Percentiles rank a stretch among this genome's conserved stretches.
Conservation (phyloP, 169 alveolate genomes). For the Babesia ovis region DNA sequence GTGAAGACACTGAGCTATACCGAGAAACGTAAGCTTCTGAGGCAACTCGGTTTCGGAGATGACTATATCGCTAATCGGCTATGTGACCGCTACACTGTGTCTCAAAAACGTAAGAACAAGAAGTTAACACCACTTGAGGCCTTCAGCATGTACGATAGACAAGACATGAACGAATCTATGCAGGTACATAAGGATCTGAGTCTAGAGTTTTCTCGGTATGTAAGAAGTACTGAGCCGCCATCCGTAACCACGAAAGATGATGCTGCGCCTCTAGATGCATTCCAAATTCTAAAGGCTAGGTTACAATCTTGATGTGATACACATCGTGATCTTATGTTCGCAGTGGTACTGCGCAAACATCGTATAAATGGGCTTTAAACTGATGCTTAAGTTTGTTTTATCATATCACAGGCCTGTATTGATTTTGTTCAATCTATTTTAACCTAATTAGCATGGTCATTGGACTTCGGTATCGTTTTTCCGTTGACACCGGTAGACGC, state of each 20-base stretch:
- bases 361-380: neutral
- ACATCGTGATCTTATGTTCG: neutral
- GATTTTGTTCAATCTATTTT: neutral
- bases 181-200: slow-evolving; percentile 45
- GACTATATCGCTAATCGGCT: slow-evolving; percentile 62
- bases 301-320: neutral
- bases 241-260: neutral
- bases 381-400: too few relatives aligned
- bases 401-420: too few relatives aligned
- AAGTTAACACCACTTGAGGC: slow-evolving; percentile 53
- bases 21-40: slow-evolving; percentile 54
- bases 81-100: slow-evolving; percentile 28
- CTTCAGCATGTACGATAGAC: slow-evolving; percentile 58
- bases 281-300: slow-evolving; percentile 5
- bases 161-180: slow-evolving; percentile 36
- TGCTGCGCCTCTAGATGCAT: neutral
- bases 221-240: slow-evolving; percentile 18
- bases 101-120: slow-evolving; percentile 1
- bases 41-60: slow-evolving; percentile 53
- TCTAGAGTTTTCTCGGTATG: slow-evolving; percentile 25
- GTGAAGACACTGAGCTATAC: slow-evolving; percentile 41
- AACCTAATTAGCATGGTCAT: too few relatives aligned
- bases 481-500: neutral
- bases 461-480: too few relatives aligned
- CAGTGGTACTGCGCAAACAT: neutral